These are phyloP conservation scores for Geranium incanum DNA, from an alignment of 441 rosid genomes.

Conservation along the genomic window DNA sequence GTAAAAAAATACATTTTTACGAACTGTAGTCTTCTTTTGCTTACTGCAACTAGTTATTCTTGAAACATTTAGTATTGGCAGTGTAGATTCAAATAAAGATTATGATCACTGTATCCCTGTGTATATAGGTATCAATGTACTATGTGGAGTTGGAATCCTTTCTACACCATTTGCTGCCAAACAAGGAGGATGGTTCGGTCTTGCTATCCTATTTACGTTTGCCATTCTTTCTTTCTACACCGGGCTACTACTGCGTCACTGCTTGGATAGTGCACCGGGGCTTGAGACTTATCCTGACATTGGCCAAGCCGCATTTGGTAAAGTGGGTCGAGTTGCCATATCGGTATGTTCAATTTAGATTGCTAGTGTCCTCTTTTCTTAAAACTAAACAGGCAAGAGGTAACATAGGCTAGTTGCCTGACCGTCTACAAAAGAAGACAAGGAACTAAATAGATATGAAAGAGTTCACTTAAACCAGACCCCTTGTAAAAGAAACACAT, in stretches of 20 bases:
- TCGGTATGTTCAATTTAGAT: conserved; percentile 38
- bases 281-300: conserved; percentile 88
- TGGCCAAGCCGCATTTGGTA: conserved; percentile 89
- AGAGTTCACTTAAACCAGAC: no score
- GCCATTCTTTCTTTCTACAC: conserved; percentile 79
- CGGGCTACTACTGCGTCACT: conserved; percentile 62
- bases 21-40: not conserved
- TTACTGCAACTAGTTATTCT: not conserved
- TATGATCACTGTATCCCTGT: not conserved
- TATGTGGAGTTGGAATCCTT: conserved; percentile 88
- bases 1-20: not conserved
- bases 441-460: no score
- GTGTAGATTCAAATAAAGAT: not conserved
- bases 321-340: conserved; percentile 50
- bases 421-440: not conserved
- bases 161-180: conserved; percentile 83
- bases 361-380: not conserved
- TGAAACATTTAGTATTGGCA: not conserved
- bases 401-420: not conserved
- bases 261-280: conserved; percentile 73
- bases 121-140: conserved; percentile 64
- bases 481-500: not conserved
- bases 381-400: not conserved
- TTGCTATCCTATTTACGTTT: conserved; percentile 49
- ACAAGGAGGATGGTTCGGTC: conserved; percentile 89